phyloP scores from a whole-genome alignment of 805 yeast genomes.

The Ogataea dorogensis region DNA sequence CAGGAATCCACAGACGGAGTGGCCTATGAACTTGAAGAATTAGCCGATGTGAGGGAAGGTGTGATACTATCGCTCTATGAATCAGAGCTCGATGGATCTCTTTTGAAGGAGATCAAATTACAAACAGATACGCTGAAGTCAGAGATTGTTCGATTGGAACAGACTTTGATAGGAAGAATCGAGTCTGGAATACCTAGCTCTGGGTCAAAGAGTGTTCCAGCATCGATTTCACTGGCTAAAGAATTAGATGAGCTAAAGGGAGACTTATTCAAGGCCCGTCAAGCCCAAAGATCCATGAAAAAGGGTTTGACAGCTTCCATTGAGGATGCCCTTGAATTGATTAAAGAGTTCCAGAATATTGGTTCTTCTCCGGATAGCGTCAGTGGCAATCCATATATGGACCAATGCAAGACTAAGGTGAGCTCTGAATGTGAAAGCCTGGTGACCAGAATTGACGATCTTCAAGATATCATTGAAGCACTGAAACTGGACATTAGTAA shows the following conservation, averaged over 20 bases:
- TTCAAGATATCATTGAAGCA: constrained; percentile 89
- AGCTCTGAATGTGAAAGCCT: constrained; percentile 75
- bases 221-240: too few relatives aligned
- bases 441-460: constrained; percentile 79
- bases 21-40: constrained; percentile 79
- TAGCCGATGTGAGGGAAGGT: constrained; percentile 60
- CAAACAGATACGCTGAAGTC: constrained; percentile 29
- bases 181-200: constrained; percentile 7
- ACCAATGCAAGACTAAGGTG: constrained; percentile 65
- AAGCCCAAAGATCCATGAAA: constrained; percentile 48
- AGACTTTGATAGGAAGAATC: constrained; percentile 21
- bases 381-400: constrained; percentile 55
- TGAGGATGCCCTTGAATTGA: constrained; percentile 40
- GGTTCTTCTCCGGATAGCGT: constrained; percentile 28
- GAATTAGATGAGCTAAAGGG: constrained; percentile 48
- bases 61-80: constrained; percentile 59
- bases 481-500: constrained; percentile 87
- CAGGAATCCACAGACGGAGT: constrained; percentile 58
- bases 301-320: constrained; percentile 43
- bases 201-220: not conserved
- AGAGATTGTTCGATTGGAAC: constrained; percentile 30
- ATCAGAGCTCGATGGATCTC: constrained; percentile 30
- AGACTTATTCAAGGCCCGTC: constrained; percentile 60
- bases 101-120: constrained; percentile 27
- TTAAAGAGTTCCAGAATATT: constrained; percentile 49